These are phyloP conservation scores for Marchantia polymorpha DNA, from an alignment of 225 moss, liverwort and hornwort species.

Conservation along the genomic window DNA sequence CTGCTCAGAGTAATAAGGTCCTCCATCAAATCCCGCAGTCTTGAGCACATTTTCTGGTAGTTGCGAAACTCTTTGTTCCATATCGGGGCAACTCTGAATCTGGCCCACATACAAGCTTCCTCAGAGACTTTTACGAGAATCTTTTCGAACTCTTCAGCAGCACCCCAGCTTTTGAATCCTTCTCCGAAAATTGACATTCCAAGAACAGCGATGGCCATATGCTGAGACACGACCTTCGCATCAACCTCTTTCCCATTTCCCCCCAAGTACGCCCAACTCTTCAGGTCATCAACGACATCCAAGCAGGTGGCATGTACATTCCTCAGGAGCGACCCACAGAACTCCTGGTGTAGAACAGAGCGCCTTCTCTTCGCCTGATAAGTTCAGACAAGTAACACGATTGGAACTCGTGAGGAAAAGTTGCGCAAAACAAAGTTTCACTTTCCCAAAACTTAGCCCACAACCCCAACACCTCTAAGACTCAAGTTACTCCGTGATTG, in stretches of 20 bases:
- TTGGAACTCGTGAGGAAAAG: background rate
- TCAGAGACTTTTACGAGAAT: slow-evolving; percentile 21
- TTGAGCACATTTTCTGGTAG: slow-evolving; percentile 29
- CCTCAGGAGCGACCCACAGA: slow-evolving; percentile 25
- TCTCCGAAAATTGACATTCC: slow-evolving; percentile 43
- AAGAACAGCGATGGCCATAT: slow-evolving; percentile 32
- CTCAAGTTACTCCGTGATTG: background rate
- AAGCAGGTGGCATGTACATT: slow-evolving; percentile 22
- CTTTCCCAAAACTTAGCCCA: background rate
- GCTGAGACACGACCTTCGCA: slow-evolving; percentile 26
- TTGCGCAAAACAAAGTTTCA: background rate
- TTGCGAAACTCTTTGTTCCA: slow-evolving; percentile 39
- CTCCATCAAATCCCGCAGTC: slow-evolving; percentile 28
- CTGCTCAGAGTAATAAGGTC: slow-evolving; percentile 25
- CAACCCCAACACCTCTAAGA: background rate
- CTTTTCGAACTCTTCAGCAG: slow-evolving; percentile 40
- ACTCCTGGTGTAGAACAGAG: slow-evolving; percentile 24
- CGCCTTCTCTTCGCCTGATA: slow-evolving; percentile 37
- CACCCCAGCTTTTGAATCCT: slow-evolving; percentile 29
- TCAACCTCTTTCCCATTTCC: slow-evolving; percentile 29
- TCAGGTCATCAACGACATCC: slow-evolving; percentile 25
- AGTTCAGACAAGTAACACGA: background rate
- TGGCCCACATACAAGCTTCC: slow-evolving; percentile 38
- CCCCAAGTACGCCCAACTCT: slow-evolving; percentile 27
- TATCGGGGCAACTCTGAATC: slow-evolving; percentile 33